Evolutionary conservation across 768 basidiomycete genomes (phyloP), one percentile per base, ranked within the genome.

Genomic region (Amanita pseudoporphyria): DNA sequence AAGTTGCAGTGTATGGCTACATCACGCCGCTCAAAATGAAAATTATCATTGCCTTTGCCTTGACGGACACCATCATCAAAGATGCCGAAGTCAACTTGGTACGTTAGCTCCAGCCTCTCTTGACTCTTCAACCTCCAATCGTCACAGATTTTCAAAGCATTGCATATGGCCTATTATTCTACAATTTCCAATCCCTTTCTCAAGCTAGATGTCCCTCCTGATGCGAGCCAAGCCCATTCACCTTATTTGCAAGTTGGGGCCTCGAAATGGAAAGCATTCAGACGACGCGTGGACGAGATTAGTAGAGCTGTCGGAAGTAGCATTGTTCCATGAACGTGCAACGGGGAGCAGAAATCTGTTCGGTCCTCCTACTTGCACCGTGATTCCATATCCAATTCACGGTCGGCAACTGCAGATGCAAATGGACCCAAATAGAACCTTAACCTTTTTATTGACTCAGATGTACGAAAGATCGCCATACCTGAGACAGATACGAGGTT

Each of bases 401-500:
- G 58, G 54, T 45, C 56, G 60, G 56, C 45, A 44, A 53, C 41
- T 54, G 28, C 35, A 53, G 19, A 45, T 42, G 21, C 16, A n/a
- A 26, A 22, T 19, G 66, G 75, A 84, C 82, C 85, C 57, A 86
- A 22, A 84, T 65, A 38, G 50, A 77, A 56, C 4, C 54, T 33
- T 51, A 72, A 70, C 81, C 87, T 74, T 84, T 73, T 55, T 68
- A 79, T 84, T 92, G 91, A 91, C 89, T 86, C 81, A 81, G 79
- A 68, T 78, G 69, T 71, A 67, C 65, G 52, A 60, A 28, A 87
- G 77, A 68, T 60, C 55, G 68, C 80, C 67, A 69, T 71, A 68
- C 71, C 71, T 84, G 82, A 79, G 90, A 94, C 90, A 94, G 91
- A 92, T 94, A 91, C 89, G 90, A 76, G 86, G 87, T 74, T 69